Percentiles rank a stretch among this genome's conserved stretches.
Evolutionary conservation across 371 early-diverging fungal genomes (phyloP).

Genomic region (Parasitella parasitica): DNA sequence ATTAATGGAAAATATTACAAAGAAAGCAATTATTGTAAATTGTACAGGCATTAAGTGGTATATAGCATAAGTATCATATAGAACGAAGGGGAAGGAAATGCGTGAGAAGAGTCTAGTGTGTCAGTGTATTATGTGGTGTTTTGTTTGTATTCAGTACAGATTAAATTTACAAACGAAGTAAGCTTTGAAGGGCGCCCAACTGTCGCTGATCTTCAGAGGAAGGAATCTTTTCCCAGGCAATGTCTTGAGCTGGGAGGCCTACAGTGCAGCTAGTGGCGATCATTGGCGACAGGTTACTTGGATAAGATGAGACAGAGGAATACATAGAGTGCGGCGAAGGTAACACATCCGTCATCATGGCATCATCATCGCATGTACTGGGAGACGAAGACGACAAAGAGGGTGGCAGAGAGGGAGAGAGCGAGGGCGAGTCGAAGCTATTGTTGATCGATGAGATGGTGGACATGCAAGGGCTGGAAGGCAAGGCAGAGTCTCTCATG

Average conservation of each 20-base stretch:
- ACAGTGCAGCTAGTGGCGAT: not conserved
- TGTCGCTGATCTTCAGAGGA: conserved; percentile 52
- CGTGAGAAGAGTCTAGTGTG: not conserved
- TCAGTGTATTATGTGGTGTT: not conserved
- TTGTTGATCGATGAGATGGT: not conserved
- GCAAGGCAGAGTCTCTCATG: conserved; percentile 14
- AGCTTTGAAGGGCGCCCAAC: conserved; percentile 35
- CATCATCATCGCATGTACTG: conserved; percentile 9
- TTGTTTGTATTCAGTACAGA: not conserved
- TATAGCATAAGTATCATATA: not conserved
- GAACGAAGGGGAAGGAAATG: not conserved
- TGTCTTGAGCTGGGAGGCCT: conserved; percentile 40
- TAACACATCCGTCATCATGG: conserved; percentile 7
- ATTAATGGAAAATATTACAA: not conserved
- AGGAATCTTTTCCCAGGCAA: conserved; percentile 44
- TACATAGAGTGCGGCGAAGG: conserved; percentile 10
- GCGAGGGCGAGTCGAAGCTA: not conserved
- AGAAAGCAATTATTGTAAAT: not conserved
- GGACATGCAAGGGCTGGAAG: conserved; percentile 1
- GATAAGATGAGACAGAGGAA: not conserved
- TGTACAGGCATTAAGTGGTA: not conserved
- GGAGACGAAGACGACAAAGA: conserved; percentile 10
- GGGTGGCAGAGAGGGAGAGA: conserved; percentile 14
- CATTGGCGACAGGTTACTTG: not conserved
- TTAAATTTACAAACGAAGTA: conserved; percentile 26